Evolutionary conservation across 2,329 filamentous ascomycete genomes (phyloP).

Genomic region (Plectosphaerella cucumerina): DNA sequence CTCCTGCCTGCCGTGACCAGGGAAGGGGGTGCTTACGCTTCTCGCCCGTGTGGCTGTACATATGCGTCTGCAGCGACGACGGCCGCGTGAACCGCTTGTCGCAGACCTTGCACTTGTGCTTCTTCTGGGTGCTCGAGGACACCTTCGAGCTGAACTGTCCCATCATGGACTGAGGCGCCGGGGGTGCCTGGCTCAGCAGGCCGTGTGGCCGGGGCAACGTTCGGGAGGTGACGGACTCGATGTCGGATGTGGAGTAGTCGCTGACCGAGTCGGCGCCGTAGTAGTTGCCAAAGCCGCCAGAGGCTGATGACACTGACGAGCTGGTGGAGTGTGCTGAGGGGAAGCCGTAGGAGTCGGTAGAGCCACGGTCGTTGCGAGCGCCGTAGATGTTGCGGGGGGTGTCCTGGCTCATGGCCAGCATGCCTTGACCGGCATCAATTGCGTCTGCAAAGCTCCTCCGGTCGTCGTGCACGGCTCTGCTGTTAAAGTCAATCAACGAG

Average conservation of each 20-base stretch:
- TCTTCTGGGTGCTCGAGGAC: slow-evolving; percentile 93
- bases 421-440: slow-evolving; percentile 87
- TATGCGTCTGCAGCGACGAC: slow-evolving; percentile 92
- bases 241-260: slow-evolving; percentile 92
- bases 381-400: slow-evolving; percentile 89
- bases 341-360: slow-evolving; percentile 86
- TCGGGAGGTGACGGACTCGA: slow-evolving; percentile 73
- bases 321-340: slow-evolving; percentile 78
- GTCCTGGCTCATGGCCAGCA: slow-evolving; percentile 94
- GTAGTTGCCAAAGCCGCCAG: slow-evolving; percentile 73
- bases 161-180: slow-evolving; percentile 97
- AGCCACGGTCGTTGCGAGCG: slow-evolving; percentile 61
- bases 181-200: slow-evolving; percentile 59
- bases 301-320: slow-evolving; percentile 93
- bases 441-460: slow-evolving; percentile 78
- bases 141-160: slow-evolving; percentile 96
- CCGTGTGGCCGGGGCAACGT: slow-evolving; percentile 78
- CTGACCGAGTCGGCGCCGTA: slow-evolving; percentile 88
- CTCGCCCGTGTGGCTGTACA: slow-evolving; percentile 98
- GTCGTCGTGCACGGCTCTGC: slow-evolving; percentile 40
- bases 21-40: slow-evolving; percentile 68
- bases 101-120: slow-evolving; percentile 99
- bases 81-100: slow-evolving; percentile 96
- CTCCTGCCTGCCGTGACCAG: background rate
- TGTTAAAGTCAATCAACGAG: slow-evolving; percentile 59